These are phyloP conservation scores for Pythium vanterpoolii DNA, from an alignment of 352 stramenopile genomes.

Conservation along the genomic window DNA sequence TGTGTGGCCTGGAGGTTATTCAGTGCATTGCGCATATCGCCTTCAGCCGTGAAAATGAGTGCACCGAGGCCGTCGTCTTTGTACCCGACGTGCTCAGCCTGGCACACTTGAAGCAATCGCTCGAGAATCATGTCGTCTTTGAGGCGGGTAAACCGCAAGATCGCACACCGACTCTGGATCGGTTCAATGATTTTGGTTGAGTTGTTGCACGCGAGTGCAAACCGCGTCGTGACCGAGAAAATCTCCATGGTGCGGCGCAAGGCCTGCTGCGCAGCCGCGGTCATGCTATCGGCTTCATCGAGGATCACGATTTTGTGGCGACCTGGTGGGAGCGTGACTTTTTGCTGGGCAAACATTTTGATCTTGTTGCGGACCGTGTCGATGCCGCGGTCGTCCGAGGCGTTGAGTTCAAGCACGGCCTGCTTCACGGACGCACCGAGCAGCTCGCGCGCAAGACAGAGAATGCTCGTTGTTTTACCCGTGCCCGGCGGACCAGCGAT, in stretches of 20 bases:
- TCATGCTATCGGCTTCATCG: conserved; percentile 99
- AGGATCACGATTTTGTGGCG: conserved; percentile 99
- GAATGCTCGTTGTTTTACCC: conserved; percentile 93
- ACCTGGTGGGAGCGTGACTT: conserved; percentile 90
- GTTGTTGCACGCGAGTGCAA: conserved; percentile 98
- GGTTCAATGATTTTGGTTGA: conserved; percentile 99
- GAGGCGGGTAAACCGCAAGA: conserved; percentile 96
- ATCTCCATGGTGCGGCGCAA: conserved; percentile 98
- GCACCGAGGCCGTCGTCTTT: conserved; percentile 93
- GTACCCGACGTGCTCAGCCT: conserved; percentile 88
- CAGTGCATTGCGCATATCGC: conserved; percentile 98
- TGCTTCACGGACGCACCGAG: conserved; percentile 81
- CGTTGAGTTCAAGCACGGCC: conserved; percentile 98
- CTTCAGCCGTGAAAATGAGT: conserved; percentile 98
- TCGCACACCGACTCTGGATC: conserved; percentile 98
- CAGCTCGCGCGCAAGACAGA: conserved; percentile 88
- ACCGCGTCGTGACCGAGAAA: conserved; percentile 97
- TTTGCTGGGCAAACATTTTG: conserved; percentile 99
- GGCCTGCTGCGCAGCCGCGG: conserved; percentile 95
- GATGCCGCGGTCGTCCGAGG: conserved; percentile 94
- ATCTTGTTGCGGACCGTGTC: conserved; percentile 95
- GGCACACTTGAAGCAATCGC: conserved; percentile 92
- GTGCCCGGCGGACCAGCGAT: conserved; percentile 92
- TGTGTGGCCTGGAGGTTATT: conserved; percentile 99
- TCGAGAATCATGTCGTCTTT: conserved; percentile 95